Conservation (phyloP, 257 asterid species). For the Solanum tacnaense region DNA sequence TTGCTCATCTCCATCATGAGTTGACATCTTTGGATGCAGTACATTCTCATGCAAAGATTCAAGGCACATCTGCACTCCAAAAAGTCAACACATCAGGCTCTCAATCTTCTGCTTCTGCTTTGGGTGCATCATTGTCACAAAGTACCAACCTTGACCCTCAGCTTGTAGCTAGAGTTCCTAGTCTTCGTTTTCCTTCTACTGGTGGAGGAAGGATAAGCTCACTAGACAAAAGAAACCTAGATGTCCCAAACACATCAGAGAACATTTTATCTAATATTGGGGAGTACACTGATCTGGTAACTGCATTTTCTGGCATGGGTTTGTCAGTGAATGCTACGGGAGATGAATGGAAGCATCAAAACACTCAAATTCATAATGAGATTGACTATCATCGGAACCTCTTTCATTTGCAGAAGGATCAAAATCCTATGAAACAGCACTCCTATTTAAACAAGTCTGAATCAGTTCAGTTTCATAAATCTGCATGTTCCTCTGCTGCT, state of each 20-base stretch:
- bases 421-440: conserved; percentile 13
- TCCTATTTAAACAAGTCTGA: conserved; percentile 21
- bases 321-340: conserved; percentile 29
- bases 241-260: conserved; percentile 13
- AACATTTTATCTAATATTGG: conserved; percentile 18
- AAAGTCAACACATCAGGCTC: conserved; percentile 21
- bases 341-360: conserved; percentile 27
- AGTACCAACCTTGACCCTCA: conserved; percentile 54
- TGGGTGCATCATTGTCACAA: conserved; percentile 52
- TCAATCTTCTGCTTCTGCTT: conserved; percentile 37
- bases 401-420: conserved; percentile 24
- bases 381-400: conserved; percentile 19
- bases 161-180: conserved; percentile 39
- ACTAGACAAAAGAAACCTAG: conserved; percentile 3
- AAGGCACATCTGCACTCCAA: conserved; percentile 25
- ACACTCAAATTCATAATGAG: conserved; percentile 23
- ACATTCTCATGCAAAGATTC: conserved; percentile 20
- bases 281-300: conserved; percentile 34
- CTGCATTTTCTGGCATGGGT: conserved; percentile 55
- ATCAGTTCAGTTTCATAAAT: conserved; percentile 8
- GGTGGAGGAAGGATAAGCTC: conserved; percentile 25
- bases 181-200: conserved; percentile 43
- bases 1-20: conserved; percentile 27
- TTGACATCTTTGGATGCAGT: conserved; percentile 22
- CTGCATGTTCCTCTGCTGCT: conserved; percentile 6